Evolutionary conservation across 1,284 basidiomycete genomes (phyloP), one percentile per base, ranked within the genome.

Genomic region (Cryptococcus sp.): DNA sequence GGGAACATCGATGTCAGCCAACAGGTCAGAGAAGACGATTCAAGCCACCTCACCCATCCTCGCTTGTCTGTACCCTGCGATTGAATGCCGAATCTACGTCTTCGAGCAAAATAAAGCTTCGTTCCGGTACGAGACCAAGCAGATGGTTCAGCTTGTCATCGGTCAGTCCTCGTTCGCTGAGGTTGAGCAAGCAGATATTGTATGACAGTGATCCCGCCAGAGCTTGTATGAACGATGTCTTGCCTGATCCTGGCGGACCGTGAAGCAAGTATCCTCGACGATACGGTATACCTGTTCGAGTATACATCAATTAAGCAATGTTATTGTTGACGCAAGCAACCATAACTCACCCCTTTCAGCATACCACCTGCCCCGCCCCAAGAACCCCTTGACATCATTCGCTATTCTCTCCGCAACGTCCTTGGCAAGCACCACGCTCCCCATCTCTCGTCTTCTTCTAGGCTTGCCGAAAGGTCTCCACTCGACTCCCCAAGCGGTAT

Each of bases 41-140:
- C 10, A 41, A 13, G 45, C 20, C 20, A 50, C 70, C 78, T 52
- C 49, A 92, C 89, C 93, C 93, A 69, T 96, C 92, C 70, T 91
- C 92, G 57, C 85, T 86, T 1, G 88, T 91, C 76, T 91, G 91
- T 5, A 91, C 87, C 23, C 93, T 87, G 64, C 90, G 89, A 68
- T 91, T 90, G 78, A 99, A 99, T 0, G 94, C 96, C n/a, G 94
- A 93, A 74, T 99, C 96, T 8, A 99, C 86, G 67, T 99, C 96
- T 77, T 99, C 96, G 45, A 99, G 90, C 23, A 99, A 84, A 42
- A 99, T 83, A 67, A 99, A 88, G 67, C 89, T 91, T 54, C 93
- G 84, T 71, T 97, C 93, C 0, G 96, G 95, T 2, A 89, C 90
- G 64, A 97, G 92, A 1, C 93, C 91, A 30, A 99, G 82, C 1